Evolutionary conservation across 352 stramenopile genomes (phyloP), one percentile per base, ranked within the genome.

Genomic region (Globisporangium paroecandrum): DNA sequence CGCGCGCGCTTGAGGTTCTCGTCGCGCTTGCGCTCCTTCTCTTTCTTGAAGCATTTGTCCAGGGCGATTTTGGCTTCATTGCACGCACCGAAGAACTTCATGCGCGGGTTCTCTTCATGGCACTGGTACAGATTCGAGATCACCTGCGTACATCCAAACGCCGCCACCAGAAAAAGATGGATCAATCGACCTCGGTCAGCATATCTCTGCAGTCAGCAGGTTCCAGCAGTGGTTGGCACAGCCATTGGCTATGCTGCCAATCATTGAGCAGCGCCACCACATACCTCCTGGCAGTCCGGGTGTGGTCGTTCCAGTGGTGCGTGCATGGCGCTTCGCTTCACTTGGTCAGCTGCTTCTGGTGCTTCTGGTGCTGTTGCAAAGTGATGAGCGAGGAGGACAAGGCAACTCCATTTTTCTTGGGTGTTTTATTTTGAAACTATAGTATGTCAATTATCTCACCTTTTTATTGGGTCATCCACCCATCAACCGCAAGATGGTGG

Each of bases 41-140:
- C 87, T 1, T 76, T 70, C 34, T 79, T 85, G 65, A 95, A 94
- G 71, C 87, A 95, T 64, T 81, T 77, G 73, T 95, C 86, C 49
- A 95, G 71, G 6, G 78, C 83, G n/a, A 76, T 74, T 70, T 95
- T 95, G 15, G 81, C 64, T 7, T 90, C 74, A 54, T 83, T 88
- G 63, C 87, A 95, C 4, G 74, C 81, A 15, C 87, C 87, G 22
- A 91, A 70, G 67, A 94, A 95, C 73, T 95, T 95, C 66, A 78
- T 73, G 58, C 77, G 74, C 54, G 87, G 84, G 75, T 95, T 89
- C 25, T 90, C 66, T 1, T 91, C 77, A 64, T 95, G 87, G 68
- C 87, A 95, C 60, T 76, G 47, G 47, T 83, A 78, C 64, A 95
- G 74, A 34, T 74, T 78, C 57, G 79, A 64, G 24, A 95, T 93